These are phyloP conservation scores for Hapsidospora chrysogenum DNA, from an alignment of 495 filamentous ascomycete genomes.

Conservation along the genomic window DNA sequence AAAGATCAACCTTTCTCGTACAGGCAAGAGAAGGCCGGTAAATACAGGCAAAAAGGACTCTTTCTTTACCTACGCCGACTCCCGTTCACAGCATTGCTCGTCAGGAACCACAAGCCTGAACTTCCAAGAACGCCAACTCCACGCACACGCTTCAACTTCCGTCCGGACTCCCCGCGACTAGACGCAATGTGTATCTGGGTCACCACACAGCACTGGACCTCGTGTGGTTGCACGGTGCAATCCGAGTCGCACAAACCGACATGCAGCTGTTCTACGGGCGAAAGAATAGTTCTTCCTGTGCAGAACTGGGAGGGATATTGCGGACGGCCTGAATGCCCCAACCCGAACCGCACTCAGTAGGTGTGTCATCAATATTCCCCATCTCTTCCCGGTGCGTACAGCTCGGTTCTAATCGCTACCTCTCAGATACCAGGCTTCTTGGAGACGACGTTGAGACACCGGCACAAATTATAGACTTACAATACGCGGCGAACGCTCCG, in stretches of 20 bases:
- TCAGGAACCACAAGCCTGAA: too few species aligned
- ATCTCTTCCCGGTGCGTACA: not conserved
- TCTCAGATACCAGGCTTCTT: too few species aligned
- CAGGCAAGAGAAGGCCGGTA: too few species aligned
- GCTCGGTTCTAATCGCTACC: too few species aligned
- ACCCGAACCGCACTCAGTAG: not conserved
- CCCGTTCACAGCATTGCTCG: too few species aligned
- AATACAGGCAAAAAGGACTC: too few species aligned
- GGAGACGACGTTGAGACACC: too few species aligned
- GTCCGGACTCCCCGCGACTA: not conserved
- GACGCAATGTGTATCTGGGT: constrained; percentile 2
- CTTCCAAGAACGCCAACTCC: too few species aligned
- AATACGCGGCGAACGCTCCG: too few species aligned
- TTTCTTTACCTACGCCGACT: too few species aligned
- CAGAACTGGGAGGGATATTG: constrained; percentile 1
- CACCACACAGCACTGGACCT: constrained; percentile 1
- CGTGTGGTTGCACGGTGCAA: constrained; percentile 1
- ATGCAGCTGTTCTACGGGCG: constrained; percentile 1
- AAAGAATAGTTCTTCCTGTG: not conserved
- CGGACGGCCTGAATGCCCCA: constrained; percentile 1
- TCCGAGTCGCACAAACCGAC: not conserved
- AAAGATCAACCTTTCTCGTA: too few species aligned
- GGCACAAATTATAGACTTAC: too few species aligned
- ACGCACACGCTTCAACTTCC: not conserved
- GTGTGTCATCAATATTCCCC: not conserved